A percentile compares a stretch with the other conserved stretches of the same genome.
Evolutionary conservation across 352 stramenopile genomes (phyloP).

Genomic region (Globisporangium emineosum): DNA sequence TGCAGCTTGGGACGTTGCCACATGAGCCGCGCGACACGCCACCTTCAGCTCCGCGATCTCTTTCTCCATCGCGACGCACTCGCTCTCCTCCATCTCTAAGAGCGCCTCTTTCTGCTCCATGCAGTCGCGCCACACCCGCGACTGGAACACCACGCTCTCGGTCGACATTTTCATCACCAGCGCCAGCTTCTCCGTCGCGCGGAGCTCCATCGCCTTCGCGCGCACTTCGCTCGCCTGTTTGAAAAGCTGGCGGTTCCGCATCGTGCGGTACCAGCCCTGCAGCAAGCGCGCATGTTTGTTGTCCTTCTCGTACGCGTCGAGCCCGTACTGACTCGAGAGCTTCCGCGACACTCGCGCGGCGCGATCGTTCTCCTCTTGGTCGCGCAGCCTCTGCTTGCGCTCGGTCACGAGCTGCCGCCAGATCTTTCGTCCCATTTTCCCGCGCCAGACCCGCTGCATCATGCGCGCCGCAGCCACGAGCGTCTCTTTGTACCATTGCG

Average conservation of each 20-base stretch:
- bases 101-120: slow-evolving; percentile 45
- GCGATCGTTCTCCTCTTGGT: slow-evolving; percentile 59
- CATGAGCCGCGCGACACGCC: slow-evolving; percentile 41
- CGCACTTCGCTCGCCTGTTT: slow-evolving; percentile 28
- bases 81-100: slow-evolving; percentile 38
- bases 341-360: slow-evolving; percentile 55
- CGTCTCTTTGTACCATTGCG: slow-evolving; percentile 25
- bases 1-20: slow-evolving; percentile 33
- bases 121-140: slow-evolving; percentile 65
- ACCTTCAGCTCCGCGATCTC: slow-evolving; percentile 48
- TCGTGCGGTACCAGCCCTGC: slow-evolving; percentile 61
- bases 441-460: slow-evolving; percentile 63
- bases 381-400: slow-evolving; percentile 34
- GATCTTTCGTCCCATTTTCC: slow-evolving; percentile 46
- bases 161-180: slow-evolving; percentile 28
- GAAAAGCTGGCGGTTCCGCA: slow-evolving; percentile 60
- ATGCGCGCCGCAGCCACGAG: slow-evolving; percentile 29
- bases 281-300: slow-evolving; percentile 36
- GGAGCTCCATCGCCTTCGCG: slow-evolving; percentile 15
- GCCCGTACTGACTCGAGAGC: slow-evolving; percentile 52
- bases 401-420: slow-evolving; percentile 55
- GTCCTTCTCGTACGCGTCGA: slow-evolving; percentile 45
- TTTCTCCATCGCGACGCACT: slow-evolving; percentile 36
- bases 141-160: slow-evolving; percentile 58
- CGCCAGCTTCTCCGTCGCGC: slow-evolving; percentile 35